Percentiles rank a stretch among this genome's conserved stretches.
phyloP scores from a whole-genome alignment of 2,329 filamentous ascomycete species.

The Fusarium protoensiforme region DNA sequence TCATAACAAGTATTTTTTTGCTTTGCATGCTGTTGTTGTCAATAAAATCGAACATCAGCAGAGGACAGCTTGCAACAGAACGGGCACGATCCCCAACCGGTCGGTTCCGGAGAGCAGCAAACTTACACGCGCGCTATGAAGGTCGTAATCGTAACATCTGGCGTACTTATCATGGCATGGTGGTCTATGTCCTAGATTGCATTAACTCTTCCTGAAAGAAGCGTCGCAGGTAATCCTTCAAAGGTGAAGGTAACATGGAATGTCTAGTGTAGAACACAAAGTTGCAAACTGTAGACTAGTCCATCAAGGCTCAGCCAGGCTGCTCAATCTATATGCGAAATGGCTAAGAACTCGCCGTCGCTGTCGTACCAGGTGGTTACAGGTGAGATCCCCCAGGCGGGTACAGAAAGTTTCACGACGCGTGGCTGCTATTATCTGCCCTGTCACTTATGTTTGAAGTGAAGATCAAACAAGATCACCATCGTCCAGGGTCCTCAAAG shows the following conservation, averaged over 20 bases:
- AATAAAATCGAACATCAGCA: neutral
- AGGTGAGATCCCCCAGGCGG: slow-evolving; percentile 18
- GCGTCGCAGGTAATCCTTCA: slow-evolving; percentile 23
- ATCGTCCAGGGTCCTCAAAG: neutral
- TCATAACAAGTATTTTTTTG: neutral
- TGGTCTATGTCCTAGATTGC: neutral
- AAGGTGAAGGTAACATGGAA: neutral
- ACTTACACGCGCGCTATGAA: neutral
- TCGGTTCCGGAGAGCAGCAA: neutral
- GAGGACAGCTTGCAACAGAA: neutral
- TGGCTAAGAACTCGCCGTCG: slow-evolving; percentile 16
- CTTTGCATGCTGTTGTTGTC: neutral
- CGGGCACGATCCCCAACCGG: neutral
- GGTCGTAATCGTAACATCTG: neutral
- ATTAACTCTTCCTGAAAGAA: slow-evolving; percentile 16
- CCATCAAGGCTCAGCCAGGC: slow-evolving; percentile 1
- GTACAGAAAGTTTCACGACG: slow-evolving; percentile 22
- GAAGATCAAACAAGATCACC: slow-evolving; percentile 15
- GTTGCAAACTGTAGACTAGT: neutral
- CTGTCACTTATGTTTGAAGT: slow-evolving; percentile 26
- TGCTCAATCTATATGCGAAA: slow-evolving; percentile 30
- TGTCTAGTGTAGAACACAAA: neutral
- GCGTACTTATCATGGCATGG: neutral
- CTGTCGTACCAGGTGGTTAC: slow-evolving; percentile 13
- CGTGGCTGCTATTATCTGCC: slow-evolving; percentile 20